These are phyloP conservation scores for Colletotrichum sp. DNA, from an alignment of 2,329 filamentous ascomycete species.

Conservation along the genomic window DNA sequence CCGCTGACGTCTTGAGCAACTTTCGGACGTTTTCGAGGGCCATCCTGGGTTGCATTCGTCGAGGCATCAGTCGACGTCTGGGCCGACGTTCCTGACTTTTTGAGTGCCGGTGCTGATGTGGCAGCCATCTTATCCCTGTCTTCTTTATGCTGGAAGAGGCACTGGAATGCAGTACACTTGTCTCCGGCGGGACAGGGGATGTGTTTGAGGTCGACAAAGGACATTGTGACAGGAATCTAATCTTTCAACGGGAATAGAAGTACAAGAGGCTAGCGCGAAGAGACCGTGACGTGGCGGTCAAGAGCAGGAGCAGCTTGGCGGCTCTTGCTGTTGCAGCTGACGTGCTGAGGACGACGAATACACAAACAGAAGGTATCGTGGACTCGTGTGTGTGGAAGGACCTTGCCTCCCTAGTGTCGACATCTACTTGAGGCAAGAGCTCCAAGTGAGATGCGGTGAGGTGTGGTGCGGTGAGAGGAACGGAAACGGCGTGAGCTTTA, in stretches of 20 bases:
- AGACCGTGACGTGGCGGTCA: neutral
- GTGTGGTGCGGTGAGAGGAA: neutral
- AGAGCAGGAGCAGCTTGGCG: constrained; percentile 29
- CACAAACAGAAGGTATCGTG: neutral
- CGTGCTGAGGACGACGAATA: neutral
- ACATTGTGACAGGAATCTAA: constrained; percentile 14
- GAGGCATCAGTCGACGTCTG: constrained; percentile 11
- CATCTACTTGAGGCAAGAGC: neutral
- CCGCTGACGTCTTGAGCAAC: constrained; percentile 21
- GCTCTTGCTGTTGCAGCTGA: constrained; percentile 28
- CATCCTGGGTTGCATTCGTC: constrained; percentile 29
- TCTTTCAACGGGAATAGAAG: neutral
- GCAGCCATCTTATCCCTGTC: constrained; percentile 30
- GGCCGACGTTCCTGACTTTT: constrained; percentile 5
- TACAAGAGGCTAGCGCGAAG: neutral
- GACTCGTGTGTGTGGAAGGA: neutral
- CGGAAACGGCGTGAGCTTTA: neutral
- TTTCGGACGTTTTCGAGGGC: constrained; percentile 35
- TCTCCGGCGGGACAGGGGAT: constrained; percentile 56
- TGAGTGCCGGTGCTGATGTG: constrained; percentile 4
- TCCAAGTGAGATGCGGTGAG: neutral
- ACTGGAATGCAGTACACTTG: constrained; percentile 53
- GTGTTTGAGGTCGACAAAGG: constrained; percentile 43
- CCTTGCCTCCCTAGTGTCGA: constrained; percentile 21
- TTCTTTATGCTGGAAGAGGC: constrained; percentile 52